Conservation (phyloP, 441 rosid genomes). For the Pelargonium citronellum region DNA sequence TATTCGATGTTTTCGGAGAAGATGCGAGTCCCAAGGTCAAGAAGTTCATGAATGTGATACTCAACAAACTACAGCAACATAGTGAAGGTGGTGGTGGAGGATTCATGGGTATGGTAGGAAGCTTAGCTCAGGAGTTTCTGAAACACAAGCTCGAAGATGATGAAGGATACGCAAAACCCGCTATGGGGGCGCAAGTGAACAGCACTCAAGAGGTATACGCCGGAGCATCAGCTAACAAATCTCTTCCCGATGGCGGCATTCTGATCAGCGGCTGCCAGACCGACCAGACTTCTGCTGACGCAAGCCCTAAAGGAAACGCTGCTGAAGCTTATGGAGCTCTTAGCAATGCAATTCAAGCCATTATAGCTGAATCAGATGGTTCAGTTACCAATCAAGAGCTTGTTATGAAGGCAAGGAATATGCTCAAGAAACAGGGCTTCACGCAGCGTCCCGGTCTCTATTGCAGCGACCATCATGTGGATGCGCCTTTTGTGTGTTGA, state of each 20-base stretch:
- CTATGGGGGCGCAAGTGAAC: conserved; percentile 39
- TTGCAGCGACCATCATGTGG: conserved; percentile 50
- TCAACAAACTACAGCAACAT: conserved; percentile 48
- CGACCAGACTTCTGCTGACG: conserved; percentile 93
- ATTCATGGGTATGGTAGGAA: background rate
- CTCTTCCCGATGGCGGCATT: conserved; percentile 63
- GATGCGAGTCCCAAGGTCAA: conserved; percentile 94
- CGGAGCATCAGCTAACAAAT: conserved; percentile 41
- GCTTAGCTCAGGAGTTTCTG: conserved; percentile 49
- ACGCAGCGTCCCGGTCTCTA: conserved; percentile 85
- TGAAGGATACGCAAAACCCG: background rate
- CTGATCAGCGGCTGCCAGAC: conserved; percentile 86
- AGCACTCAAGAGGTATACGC: conserved; percentile 75
- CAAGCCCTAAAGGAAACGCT: conserved; percentile 70
- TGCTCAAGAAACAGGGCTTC: conserved; percentile 68
- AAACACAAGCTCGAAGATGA: conserved; percentile 51
- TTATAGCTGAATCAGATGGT: conserved; percentile 56
- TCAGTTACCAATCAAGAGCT: conserved; percentile 50
- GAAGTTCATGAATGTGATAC: conserved; percentile 81
- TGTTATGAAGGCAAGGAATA: conserved; percentile 54
- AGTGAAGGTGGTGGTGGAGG: background rate
- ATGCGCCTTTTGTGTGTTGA: conserved; percentile 49
- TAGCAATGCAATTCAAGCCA: conserved; percentile 78
- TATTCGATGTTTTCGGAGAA: conserved; percentile 75
- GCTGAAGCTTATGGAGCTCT: conserved; percentile 77